These are phyloP conservation scores for Blastocystis sp. DNA, from an alignment of 352 stramenopile species.

Conservation along the genomic window DNA sequence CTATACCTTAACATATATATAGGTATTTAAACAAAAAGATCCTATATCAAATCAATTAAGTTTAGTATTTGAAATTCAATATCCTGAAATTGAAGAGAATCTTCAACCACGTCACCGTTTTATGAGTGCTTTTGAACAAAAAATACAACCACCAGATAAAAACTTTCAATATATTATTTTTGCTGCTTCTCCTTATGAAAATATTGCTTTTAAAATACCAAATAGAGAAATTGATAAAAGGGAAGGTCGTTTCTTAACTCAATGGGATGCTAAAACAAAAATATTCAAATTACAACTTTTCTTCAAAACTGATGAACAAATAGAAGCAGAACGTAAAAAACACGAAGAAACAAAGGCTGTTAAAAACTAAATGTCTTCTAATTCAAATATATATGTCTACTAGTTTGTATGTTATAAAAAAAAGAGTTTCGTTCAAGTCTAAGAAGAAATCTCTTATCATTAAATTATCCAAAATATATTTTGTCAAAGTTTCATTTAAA, in stretches of 20 bases:
- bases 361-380: too few relatives aligned
- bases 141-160: slow-evolving; percentile 81
- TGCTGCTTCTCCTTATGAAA: slow-evolving; percentile 94
- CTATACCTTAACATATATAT: neutral
- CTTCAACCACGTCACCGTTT: slow-evolving; percentile 86
- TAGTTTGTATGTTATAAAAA: too few relatives aligned
- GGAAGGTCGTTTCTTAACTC: slow-evolving; percentile 80
- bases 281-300: slow-evolving; percentile 74
- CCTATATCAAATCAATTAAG: slow-evolving; percentile 58
- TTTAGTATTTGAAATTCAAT: slow-evolving; percentile 67
- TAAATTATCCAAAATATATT: too few relatives aligned
- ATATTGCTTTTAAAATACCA: slow-evolving; percentile 93
- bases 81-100: slow-evolving; percentile 73
- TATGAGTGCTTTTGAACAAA: slow-evolving; percentile 97
- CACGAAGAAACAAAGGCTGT: too few relatives aligned
- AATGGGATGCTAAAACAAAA: slow-evolving; percentile 81
- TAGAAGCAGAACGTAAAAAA: slow-evolving; percentile 4
- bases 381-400: too few relatives aligned
- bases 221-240: slow-evolving; percentile 78
- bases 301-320: slow-evolving; percentile 44
- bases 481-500: too few relatives aligned
- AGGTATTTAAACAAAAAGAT: slow-evolving; percentile 76
- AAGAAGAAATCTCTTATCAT: too few relatives aligned
- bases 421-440: too few relatives aligned
- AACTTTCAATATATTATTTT: slow-evolving; percentile 83